These are phyloP conservation scores for Reutealis trisperma DNA, from an alignment of 345 rosid species.

Conservation along the genomic window DNA sequence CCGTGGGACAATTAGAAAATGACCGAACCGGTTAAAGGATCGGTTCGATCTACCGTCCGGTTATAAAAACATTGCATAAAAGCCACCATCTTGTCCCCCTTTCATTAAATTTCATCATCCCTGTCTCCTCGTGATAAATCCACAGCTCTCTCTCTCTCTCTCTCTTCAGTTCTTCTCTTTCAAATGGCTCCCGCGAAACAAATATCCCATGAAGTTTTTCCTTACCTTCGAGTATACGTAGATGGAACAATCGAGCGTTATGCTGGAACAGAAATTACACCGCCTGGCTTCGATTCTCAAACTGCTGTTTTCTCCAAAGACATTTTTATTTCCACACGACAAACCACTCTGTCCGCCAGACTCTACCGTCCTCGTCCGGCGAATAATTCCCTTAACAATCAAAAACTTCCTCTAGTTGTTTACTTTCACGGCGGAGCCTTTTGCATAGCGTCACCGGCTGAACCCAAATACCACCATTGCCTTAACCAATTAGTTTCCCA, in stretches of 20 bases:
- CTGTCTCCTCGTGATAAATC: too few species aligned
- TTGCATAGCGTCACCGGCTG: slow-evolving; percentile 5
- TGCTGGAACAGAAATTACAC: slow-evolving; percentile 46
- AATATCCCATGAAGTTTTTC: slow-evolving; percentile 49
- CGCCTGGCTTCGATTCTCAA: slow-evolving; percentile 53
- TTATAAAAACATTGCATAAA: too few species aligned
- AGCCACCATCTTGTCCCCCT: too few species aligned
- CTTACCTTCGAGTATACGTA: slow-evolving; percentile 55
- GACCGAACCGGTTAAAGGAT: too few species aligned
- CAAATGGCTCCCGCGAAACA: slow-evolving; percentile 39
- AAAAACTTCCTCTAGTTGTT: slow-evolving; percentile 16
- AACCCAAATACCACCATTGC: slow-evolving; percentile 35
- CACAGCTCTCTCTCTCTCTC: too few species aligned
- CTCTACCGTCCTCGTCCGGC: slow-evolving; percentile 48
- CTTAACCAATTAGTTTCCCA: slow-evolving; percentile 1
- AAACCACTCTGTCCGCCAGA: slow-evolving; percentile 54
- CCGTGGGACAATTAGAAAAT: too few species aligned
- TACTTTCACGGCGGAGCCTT: slow-evolving; percentile 26
- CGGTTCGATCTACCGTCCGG: too few species aligned
- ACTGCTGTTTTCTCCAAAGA: slow-evolving; percentile 64
- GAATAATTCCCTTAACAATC: not conserved
- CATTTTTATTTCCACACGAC: slow-evolving; percentile 36
- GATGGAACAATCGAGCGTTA: slow-evolving; percentile 61
- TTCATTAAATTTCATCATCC: too few species aligned
- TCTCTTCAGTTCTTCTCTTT: too few species aligned